Conservation (phyloP, 176 grass and related monocot species). For the Avena eriantha region DNA sequence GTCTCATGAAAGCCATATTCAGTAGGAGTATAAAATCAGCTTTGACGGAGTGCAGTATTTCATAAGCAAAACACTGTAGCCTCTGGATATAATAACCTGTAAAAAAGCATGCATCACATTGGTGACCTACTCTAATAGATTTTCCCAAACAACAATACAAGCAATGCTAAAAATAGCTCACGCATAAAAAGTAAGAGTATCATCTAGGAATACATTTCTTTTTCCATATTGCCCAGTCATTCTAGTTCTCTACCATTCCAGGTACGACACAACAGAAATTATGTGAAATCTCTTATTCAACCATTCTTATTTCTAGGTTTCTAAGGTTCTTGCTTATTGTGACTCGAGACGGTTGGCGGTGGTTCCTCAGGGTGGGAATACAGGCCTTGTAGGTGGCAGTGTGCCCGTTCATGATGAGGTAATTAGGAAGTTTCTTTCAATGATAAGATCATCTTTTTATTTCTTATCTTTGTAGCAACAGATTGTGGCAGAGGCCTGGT, state of each 20-base stretch:
- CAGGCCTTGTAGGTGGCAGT: constrained; percentile 96
- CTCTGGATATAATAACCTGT: neutral
- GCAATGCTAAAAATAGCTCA: constrained; percentile 20
- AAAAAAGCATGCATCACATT: constrained; percentile 10
- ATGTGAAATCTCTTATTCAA: constrained; percentile 32
- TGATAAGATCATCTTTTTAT: neutral
- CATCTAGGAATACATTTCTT: constrained; percentile 3
- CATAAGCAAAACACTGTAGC: constrained; percentile 4
- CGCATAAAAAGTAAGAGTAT: neutral
- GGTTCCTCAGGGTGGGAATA: constrained; percentile 93
- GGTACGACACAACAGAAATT: neutral
- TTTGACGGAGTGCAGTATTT: neutral
- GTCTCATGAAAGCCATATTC: neutral
- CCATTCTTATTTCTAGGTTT: constrained; percentile 68
- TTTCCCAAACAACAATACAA: neutral
- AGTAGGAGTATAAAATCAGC: neutral
- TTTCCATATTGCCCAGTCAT: neutral
- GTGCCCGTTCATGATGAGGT: constrained; percentile 98
- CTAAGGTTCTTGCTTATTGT: constrained; percentile 96
- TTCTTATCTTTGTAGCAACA: neutral
- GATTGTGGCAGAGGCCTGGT: neutral
- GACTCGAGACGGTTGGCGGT: constrained; percentile 81
- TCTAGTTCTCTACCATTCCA: constrained; percentile 15
- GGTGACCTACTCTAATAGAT: neutral
- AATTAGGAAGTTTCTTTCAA: constrained; percentile 20